A percentile compares a stretch with the other conserved stretches of the same genome.
Evolutionary conservation across 805 yeast genomes (phyloP).

Genomic region (Wickerhamomyces canadensis): DNA sequence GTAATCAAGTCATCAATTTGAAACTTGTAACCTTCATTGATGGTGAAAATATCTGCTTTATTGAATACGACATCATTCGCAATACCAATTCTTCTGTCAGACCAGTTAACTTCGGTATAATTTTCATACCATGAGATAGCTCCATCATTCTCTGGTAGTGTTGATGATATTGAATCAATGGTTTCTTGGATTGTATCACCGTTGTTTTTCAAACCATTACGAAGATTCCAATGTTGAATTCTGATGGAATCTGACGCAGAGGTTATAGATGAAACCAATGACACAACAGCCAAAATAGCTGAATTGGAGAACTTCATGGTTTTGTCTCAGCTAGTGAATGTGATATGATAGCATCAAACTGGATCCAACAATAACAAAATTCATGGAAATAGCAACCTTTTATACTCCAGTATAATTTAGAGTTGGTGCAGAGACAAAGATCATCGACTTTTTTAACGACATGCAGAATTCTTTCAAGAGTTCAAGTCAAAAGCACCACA

Average conservation of each 20-base stretch:
- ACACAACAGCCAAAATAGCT: no score
- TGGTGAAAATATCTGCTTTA: constrained; percentile 28
- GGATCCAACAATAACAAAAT: no score
- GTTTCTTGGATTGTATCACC: constrained; percentile 7
- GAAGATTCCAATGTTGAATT: constrained; percentile 13
- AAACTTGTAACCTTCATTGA: constrained; percentile 34
- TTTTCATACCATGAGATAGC: constrained; percentile 20
- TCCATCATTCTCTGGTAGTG: constrained; percentile 8
- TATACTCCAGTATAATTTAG: no score
- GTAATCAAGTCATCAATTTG: constrained; percentile 33
- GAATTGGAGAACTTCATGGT: no score
- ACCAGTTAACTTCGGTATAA: constrained; percentile 30
- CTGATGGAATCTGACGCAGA: no score
- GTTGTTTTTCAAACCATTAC: constrained; percentile 14
- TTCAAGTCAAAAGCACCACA: no score
- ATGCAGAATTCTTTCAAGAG: no score
- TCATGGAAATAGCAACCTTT: no score
- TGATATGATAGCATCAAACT: no score
- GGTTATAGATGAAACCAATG: not conserved
- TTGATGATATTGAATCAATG: not conserved
- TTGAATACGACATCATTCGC: constrained; percentile 31
- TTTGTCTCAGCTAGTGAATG: no score
- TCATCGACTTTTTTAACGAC: no score
- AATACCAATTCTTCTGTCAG: constrained; percentile 29
- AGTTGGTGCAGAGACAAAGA: no score